These are phyloP conservation scores for Pyrenophora tritici-repentis DNA, from an alignment of 2,329 filamentous ascomycete species.

Conservation along the genomic window DNA sequence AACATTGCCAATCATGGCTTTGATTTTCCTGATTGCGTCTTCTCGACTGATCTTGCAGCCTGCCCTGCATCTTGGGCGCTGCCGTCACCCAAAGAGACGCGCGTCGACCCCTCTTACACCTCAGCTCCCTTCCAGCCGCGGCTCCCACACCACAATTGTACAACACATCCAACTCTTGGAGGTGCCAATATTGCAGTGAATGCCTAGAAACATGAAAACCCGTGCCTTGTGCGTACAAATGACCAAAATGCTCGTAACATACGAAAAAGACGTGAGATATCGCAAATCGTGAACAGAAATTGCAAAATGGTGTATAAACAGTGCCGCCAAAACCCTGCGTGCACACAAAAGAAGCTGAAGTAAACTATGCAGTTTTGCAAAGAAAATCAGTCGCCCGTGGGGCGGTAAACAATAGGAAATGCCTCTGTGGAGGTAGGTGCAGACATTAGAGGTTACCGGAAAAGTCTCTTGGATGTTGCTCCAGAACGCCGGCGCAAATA, in stretches of 20 bases:
- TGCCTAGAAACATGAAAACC: conserved; percentile 20
- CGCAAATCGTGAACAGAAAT: conserved; percentile 28
- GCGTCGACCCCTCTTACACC: conserved; percentile 27
- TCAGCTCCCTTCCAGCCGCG: conserved; percentile 12
- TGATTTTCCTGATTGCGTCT: conserved; percentile 22
- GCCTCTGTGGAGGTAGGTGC: conserved; percentile 29
- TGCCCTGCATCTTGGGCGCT: conserved; percentile 13
- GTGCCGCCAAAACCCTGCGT: conserved; percentile 28
- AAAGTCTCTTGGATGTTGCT: conserved; percentile 33
- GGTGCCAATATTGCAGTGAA: conserved; percentile 12
- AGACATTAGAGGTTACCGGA: conserved; percentile 44
- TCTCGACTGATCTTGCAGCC: conserved; percentile 4
- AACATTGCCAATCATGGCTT: conserved; percentile 22
- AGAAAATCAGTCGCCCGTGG: conserved; percentile 19
- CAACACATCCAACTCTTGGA: conserved; percentile 22
- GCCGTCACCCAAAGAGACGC: conserved; percentile 15
- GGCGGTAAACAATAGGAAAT: conserved; percentile 32
- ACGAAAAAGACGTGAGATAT: conserved; percentile 35
- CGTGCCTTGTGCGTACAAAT: conserved; percentile 23
- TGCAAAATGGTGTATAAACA: conserved; percentile 41
- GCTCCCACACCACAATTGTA: conserved; percentile 19
- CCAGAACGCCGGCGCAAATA: conserved; percentile 44
- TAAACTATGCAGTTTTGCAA: conserved; percentile 25
- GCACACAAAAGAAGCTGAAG: conserved; percentile 22
- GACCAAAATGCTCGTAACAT: conserved; percentile 33